These are phyloP conservation scores for Liquidambar formosana DNA, from an alignment of 164 flowering plant species.

Conservation along the genomic window DNA sequence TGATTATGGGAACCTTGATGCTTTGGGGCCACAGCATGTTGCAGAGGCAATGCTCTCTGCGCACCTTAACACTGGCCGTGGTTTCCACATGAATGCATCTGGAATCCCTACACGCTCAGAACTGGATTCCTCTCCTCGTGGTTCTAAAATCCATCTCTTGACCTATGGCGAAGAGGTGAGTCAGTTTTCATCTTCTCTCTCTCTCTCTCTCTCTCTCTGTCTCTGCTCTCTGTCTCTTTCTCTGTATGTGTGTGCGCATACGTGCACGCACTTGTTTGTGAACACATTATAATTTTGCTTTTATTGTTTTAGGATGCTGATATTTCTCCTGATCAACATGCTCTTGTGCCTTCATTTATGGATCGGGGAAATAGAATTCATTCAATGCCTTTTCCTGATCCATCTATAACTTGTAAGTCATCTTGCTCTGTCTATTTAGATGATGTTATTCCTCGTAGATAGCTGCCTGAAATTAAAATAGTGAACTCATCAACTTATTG, in stretches of 20 bases:
- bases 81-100: constrained; percentile 11
- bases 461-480: background rate
- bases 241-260: background rate
- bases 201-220: no score
- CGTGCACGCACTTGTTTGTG: background rate
- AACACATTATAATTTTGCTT: background rate
- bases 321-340: constrained; percentile 19
- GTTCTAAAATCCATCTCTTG: constrained; percentile 13
- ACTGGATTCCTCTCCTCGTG: constrained; percentile 3
- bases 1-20: constrained; percentile 20
- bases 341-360: constrained; percentile 23
- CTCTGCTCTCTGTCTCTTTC: no score
- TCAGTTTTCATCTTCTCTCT: background rate
- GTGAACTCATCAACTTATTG: background rate
- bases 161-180: constrained; percentile 22
- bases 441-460: background rate
- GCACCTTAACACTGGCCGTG: background rate
- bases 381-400: background rate
- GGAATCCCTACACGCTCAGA: constrained; percentile 8
- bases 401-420: constrained; percentile 13
- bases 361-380: constrained; percentile 7
- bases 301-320: constrained; percentile 16
- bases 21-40: background rate
- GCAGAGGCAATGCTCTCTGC: constrained; percentile 5
- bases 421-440: background rate